phyloP scores from a whole-genome alignment of 768 basidiomycete species.

The Serendipita sp. region DNA sequence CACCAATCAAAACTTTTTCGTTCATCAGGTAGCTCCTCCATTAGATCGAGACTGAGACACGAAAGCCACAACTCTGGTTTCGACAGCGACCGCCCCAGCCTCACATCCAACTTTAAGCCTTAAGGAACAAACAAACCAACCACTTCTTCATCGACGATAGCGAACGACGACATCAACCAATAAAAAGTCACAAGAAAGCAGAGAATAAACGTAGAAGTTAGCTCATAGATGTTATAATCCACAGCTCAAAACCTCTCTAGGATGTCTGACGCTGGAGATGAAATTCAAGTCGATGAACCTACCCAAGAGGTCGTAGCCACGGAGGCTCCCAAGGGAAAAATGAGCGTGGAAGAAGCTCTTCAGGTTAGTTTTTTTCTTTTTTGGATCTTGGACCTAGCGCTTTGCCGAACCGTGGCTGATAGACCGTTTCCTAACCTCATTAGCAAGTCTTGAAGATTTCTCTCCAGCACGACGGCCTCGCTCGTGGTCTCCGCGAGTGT shows the following conservation, averaged over 20 bases:
- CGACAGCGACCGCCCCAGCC: background rate
- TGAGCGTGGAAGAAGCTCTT: slow-evolving; percentile 90
- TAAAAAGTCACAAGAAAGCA: slow-evolving; percentile 11
- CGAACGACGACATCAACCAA: slow-evolving; percentile 74
- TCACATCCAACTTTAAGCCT: background rate
- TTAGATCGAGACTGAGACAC: too few species aligned
- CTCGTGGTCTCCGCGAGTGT: slow-evolving; percentile 92
- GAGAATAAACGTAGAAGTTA: slow-evolving; percentile 26
- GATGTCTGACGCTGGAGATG: slow-evolving; percentile 99
- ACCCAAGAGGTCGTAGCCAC: slow-evolving; percentile 44
- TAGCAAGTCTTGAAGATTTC: slow-evolving; percentile 99
- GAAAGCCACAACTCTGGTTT: too few species aligned
- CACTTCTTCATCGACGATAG: slow-evolving; percentile 77
- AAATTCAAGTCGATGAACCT: slow-evolving; percentile 54
- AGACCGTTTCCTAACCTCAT: background rate
- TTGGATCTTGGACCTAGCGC: slow-evolving; percentile 6
- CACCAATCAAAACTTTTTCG: too few species aligned
- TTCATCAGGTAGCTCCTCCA: too few species aligned
- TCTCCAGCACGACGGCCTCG: slow-evolving; percentile 94
- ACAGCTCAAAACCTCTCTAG: slow-evolving; percentile 19
- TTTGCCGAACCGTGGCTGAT: background rate
- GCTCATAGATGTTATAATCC: background rate
- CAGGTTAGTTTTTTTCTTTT: slow-evolving; percentile 35
- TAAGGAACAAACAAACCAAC: background rate
- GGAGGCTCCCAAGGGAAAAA: slow-evolving; percentile 88